Conservation (phyloP, 306 rosid genomes). For the Oxytropis ochrocephala region DNA sequence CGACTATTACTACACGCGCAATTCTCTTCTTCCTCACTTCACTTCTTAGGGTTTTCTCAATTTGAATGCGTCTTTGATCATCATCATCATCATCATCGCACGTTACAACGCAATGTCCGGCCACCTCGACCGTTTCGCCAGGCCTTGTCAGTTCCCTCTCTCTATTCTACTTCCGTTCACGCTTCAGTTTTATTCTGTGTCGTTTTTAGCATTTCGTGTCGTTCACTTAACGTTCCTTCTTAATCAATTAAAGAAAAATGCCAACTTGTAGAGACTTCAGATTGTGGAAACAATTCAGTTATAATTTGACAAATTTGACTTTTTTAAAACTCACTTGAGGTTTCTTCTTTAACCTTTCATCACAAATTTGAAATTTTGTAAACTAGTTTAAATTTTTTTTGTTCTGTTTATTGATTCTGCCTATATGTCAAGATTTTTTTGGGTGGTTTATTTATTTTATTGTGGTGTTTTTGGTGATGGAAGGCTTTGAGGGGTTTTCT, state of each 20-base stretch:
- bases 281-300: neutral
- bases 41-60: slow-evolving; percentile 34
- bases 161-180: neutral
- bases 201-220: neutral
- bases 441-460: neutral
- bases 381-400: neutral
- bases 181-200: neutral
- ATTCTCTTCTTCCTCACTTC: neutral
- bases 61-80: slow-evolving; percentile 20
- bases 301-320: neutral
- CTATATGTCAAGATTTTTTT: neutral
- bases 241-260: neutral
- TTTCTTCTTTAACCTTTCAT: neutral
- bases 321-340: too few relatives aligned
- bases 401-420: neutral
- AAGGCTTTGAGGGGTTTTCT: slow-evolving; percentile 93
- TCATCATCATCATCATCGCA: slow-evolving; percentile 12
- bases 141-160: slow-evolving; percentile 57
- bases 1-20: neutral
- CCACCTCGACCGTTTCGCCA: slow-evolving; percentile 69
- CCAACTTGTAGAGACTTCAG: neutral
- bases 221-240: neutral
- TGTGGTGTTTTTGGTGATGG: neutral
- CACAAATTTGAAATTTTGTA: neutral
- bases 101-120: slow-evolving; percentile 46